phyloP scores from a whole-genome alignment of 2,329 filamentous ascomycete species.

The Aureobasidium subglaciale region DNA sequence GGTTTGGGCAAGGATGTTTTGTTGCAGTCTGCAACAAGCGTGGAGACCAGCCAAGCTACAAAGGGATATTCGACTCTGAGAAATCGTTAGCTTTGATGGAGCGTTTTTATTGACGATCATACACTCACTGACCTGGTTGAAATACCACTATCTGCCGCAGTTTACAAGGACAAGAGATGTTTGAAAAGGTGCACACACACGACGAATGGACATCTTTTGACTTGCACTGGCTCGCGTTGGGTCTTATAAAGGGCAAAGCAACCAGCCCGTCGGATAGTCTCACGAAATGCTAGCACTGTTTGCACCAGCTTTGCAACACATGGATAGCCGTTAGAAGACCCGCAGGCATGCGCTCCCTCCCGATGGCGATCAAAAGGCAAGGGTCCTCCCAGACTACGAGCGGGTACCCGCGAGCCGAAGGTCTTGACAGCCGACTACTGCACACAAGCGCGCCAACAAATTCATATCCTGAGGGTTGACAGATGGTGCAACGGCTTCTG shows the following conservation, averaged over 20 bases:
- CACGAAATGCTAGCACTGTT: conserved; percentile 15
- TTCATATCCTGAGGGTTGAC: conserved; percentile 8
- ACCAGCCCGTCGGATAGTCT: conserved; percentile 11
- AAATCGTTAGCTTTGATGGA: neutral
- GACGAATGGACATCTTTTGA: conserved; percentile 3
- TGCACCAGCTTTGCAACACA: conserved; percentile 16
- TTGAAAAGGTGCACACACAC: conserved; percentile 7
- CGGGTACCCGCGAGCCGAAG: conserved; percentile 14
- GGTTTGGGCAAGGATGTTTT: neutral
- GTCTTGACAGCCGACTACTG: conserved; percentile 15
- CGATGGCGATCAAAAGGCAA: conserved; percentile 14
- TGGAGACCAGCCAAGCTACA: neutral
- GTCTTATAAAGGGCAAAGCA: conserved; percentile 14
- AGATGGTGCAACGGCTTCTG: conserved; percentile 13
- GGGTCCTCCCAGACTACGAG: conserved; percentile 14
- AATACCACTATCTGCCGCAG: conserved; percentile 7
- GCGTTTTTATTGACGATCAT: neutral
- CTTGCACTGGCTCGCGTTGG: conserved; percentile 8
- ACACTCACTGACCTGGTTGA: conserved; percentile 9
- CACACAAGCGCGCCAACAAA: conserved; percentile 15
- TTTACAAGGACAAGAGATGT: neutral
- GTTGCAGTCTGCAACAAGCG: conserved; percentile 7
- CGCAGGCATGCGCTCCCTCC: conserved; percentile 14
- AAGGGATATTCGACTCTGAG: neutral
- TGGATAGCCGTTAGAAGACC: conserved; percentile 15